phyloP scores from a whole-genome alignment of 768 basidiomycete species.

The Mycena capillaripes region DNA sequence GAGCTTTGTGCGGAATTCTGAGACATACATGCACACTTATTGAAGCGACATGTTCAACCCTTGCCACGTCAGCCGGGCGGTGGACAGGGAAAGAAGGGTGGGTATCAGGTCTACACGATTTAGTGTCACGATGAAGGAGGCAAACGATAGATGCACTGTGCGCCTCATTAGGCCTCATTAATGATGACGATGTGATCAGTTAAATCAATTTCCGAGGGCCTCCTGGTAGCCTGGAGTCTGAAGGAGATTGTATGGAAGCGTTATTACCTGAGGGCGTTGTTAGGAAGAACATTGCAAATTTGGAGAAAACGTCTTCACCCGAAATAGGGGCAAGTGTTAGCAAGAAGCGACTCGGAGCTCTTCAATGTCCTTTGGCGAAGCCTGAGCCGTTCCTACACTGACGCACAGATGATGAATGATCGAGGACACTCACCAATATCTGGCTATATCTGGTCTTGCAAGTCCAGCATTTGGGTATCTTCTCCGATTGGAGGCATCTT shows the following conservation, averaged over 20 bases:
- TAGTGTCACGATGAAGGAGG: background rate
- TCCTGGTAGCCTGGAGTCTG: slow-evolving; percentile 87
- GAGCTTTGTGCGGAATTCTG: slow-evolving; percentile 84
- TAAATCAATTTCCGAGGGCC: slow-evolving; percentile 87
- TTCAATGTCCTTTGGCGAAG: slow-evolving; percentile 93
- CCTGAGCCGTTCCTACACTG: slow-evolving; percentile 63
- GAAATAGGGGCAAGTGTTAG: slow-evolving; percentile 92
- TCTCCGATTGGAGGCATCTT: slow-evolving; percentile 81
- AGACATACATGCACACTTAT: slow-evolving; percentile 84
- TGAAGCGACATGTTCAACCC: slow-evolving; percentile 77
- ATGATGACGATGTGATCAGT: slow-evolving; percentile 90
- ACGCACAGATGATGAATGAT: background rate
- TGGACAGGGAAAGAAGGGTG: slow-evolving; percentile 89
- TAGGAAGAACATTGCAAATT: background rate
- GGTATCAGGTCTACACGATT: slow-evolving; percentile 84
- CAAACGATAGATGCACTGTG: slow-evolving; percentile 80
- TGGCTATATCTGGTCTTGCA: slow-evolving; percentile 91
- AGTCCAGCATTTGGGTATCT: slow-evolving; percentile 79
- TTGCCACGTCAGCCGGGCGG: slow-evolving; percentile 69
- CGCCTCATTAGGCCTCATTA: slow-evolving; percentile 97
- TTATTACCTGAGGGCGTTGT: slow-evolving; percentile 77
- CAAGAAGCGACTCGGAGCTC: slow-evolving; percentile 79
- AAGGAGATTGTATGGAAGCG: slow-evolving; percentile 93
- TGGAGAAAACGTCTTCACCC: slow-evolving; percentile 70
- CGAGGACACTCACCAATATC: slow-evolving; percentile 72